A percentile compares a stretch with the other conserved stretches of the same genome.
phyloP scores from a whole-genome alignment of 2,329 filamentous ascomycete species.

The Pleoardoris graminearum region DNA sequence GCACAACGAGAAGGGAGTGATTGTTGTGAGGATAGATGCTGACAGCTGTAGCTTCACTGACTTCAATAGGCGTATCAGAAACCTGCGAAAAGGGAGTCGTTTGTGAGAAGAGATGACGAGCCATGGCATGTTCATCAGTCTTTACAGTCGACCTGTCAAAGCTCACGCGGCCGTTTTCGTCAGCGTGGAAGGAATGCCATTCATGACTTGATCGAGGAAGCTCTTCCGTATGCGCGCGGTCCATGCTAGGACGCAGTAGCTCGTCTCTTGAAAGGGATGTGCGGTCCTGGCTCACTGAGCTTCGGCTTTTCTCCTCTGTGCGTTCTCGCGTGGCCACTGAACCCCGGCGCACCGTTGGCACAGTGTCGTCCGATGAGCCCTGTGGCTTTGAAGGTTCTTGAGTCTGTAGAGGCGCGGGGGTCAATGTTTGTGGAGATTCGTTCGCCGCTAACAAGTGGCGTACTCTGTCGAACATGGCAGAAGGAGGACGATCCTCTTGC shows the following conservation, averaged over 20 bases:
- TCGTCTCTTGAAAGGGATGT: conserved; percentile 34
- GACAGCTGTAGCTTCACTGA: conserved; percentile 64
- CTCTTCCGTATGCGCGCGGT: conserved; percentile 35
- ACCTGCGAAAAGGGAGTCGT: conserved; percentile 55
- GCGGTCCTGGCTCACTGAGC: conserved; percentile 34
- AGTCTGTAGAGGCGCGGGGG: conserved; percentile 9
- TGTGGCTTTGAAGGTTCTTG: conserved; percentile 17
- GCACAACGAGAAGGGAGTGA: conserved; percentile 65
- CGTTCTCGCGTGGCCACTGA: conserved; percentile 30
- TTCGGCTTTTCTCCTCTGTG: conserved; percentile 35
- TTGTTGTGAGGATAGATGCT: conserved; percentile 67
- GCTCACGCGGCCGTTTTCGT: conserved; percentile 42
- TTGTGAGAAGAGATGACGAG: conserved; percentile 53
- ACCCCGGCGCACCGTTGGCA: conserved; percentile 26
- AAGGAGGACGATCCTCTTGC: conserved; percentile 26
- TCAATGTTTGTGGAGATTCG: conserved; percentile 15
- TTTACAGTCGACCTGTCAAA: conserved; percentile 44
- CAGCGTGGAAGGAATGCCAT: conserved; percentile 33
- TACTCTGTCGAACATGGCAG: conserved; percentile 32
- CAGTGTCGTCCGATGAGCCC: conserved; percentile 23
- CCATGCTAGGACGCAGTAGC: conserved; percentile 24
- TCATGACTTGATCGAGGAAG: conserved; percentile 37
- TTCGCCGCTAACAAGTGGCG: conserved; percentile 25
- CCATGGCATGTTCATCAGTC: conserved; percentile 45
- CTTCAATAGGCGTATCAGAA: conserved; percentile 58